A percentile compares a stretch with the other conserved stretches of the same genome.
Evolutionary conservation across 768 basidiomycete genomes (phyloP).

Genomic region (Rhodotorula kratochvilovae): DNA sequence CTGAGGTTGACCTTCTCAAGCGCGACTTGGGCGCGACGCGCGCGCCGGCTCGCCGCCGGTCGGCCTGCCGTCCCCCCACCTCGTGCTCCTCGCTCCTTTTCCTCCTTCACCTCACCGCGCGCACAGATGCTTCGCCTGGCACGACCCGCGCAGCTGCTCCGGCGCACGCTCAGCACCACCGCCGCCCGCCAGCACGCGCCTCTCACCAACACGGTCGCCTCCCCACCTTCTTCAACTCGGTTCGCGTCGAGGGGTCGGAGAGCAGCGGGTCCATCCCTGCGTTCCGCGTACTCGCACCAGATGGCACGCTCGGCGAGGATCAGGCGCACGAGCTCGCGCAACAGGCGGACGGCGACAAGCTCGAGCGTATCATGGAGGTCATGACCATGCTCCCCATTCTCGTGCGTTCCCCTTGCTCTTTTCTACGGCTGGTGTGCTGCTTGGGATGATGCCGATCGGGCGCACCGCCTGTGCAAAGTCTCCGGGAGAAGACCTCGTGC

Average conservation of each 20-base stretch:
- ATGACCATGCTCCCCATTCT: neutral
- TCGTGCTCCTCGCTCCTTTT: too few relatives aligned
- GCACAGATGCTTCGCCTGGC: neutral
- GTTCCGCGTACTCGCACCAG: conserved; percentile 76
- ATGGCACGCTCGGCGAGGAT: conserved; percentile 66
- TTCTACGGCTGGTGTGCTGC: too few relatives aligned
- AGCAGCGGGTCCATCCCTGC: conserved; percentile 60
- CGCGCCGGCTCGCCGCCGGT: too few relatives aligned
- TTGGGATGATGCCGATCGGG: too few relatives aligned
- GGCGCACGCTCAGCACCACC: neutral
- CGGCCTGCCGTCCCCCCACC: too few relatives aligned
- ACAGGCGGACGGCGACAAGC: conserved; percentile 39
- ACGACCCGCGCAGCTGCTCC: neutral
- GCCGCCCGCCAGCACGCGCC: neutral
- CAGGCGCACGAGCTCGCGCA: conserved; percentile 47
- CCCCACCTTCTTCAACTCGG: conserved; percentile 16
- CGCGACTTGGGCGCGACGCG: too few relatives aligned
- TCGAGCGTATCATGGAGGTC: conserved; percentile 57
- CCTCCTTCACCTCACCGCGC: too few relatives aligned
- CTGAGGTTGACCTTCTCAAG: too few relatives aligned
- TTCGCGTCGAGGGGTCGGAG: neutral
- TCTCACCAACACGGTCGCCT: neutral
- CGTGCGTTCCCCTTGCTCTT: neutral
- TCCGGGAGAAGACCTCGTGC: neutral
- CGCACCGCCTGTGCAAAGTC: too few relatives aligned